Evolutionary conservation across 164 flowering plant species (phyloP).

Genomic region (Annona cherimola): DNA sequence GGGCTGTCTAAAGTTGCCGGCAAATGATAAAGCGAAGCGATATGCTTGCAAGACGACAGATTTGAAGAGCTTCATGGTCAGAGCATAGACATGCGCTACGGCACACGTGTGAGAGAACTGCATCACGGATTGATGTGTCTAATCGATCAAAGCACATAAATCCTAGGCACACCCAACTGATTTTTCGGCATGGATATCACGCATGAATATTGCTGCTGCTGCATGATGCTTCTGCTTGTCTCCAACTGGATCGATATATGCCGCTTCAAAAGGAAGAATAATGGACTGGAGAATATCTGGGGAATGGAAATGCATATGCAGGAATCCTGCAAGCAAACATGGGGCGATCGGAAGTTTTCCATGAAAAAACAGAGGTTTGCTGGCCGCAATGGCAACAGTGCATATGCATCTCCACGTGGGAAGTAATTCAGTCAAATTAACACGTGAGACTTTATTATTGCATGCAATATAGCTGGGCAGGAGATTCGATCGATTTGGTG

Average conservation of each 20-base stretch:
- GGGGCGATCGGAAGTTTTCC: constrained; percentile 15
- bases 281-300: constrained; percentile 11
- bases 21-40: not conserved
- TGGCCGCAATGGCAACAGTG: not conserved
- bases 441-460: not conserved
- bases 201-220: not conserved
- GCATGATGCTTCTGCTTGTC: not conserved
- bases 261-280: constrained; percentile 27
- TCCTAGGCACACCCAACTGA: not conserved
- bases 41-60: not conserved
- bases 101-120: not conserved
- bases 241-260: not conserved
- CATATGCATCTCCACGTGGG: not conserved
- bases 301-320: constrained; percentile 21
- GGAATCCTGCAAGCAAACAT: constrained; percentile 31
- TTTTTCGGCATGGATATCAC: not conserved
- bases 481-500: too few relatives aligned
- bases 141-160: too few relatives aligned
- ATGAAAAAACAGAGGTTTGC: not conserved
- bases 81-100: not conserved
- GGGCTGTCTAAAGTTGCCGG: not conserved
- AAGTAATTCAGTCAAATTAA: too few relatives aligned
- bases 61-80: not conserved
- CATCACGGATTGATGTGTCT: too few relatives aligned
- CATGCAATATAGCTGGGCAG: not conserved